phyloP scores from a whole-genome alignment of 495 filamentous ascomycete species.

The Neurospora tetrasperma region DNA sequence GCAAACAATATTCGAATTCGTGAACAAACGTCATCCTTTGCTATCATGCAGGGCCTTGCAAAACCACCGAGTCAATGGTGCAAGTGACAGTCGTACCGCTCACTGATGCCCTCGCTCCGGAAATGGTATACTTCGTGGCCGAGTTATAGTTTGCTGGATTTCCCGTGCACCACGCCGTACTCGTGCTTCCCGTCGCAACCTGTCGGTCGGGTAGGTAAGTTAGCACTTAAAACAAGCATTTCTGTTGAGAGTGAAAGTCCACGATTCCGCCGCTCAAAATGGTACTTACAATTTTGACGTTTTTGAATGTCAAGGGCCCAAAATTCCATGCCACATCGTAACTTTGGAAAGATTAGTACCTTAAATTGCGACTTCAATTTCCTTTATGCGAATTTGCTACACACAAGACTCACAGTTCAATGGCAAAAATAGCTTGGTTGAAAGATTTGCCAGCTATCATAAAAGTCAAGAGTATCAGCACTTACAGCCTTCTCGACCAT shows the following conservation, averaged over 20 bases:
- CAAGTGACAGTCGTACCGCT: conserved; percentile 26
- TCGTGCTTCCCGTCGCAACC: conserved; percentile 12
- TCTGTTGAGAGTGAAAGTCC: not conserved
- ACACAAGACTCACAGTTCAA: conserved; percentile 21
- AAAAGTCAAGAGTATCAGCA: not conserved
- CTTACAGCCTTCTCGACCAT: not conserved
- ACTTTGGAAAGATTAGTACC: not conserved
- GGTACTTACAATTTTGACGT: conserved; percentile 29
- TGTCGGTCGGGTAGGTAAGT: conserved; percentile 1
- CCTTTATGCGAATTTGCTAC: too few species aligned
- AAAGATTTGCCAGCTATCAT: conserved; percentile 25
- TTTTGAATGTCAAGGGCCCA: conserved; percentile 26
- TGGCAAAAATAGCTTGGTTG: conserved; percentile 31
- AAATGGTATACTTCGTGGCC: conserved; percentile 23
- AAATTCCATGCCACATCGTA: conserved; percentile 28
- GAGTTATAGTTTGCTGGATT: conserved; percentile 27
- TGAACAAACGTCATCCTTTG: not conserved
- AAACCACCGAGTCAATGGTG: conserved; percentile 23
- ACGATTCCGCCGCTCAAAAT: not conserved
- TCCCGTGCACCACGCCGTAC: conserved; percentile 24
- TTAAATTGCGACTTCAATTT: not conserved
- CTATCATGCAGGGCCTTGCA: conserved; percentile 10
- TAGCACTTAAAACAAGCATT: not conserved
- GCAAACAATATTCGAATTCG: not conserved
- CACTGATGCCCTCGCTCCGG: conserved; percentile 18